These are phyloP conservation scores for Paramarasmius palmivorus DNA, from an alignment of 1,284 basidiomycete genomes.

Conservation along the genomic window DNA sequence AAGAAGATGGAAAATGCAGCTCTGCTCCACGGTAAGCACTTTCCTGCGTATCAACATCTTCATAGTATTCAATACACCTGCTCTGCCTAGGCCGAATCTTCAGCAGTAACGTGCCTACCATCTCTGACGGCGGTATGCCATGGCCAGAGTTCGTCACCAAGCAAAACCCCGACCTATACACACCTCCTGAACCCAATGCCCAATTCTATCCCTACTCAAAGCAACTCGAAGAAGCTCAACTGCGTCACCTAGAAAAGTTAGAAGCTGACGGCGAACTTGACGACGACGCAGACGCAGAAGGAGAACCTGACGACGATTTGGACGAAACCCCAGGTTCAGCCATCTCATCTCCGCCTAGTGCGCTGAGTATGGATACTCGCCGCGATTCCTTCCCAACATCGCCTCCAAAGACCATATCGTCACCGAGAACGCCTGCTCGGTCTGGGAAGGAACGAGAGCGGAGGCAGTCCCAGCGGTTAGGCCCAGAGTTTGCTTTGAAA, in stretches of 20 bases:
- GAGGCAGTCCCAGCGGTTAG: no score
- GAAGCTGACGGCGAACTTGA: neutral
- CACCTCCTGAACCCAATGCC: slow-evolving; percentile 51
- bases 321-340: neutral
- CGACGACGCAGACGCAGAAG: neutral
- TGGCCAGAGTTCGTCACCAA: slow-evolving; percentile 75
- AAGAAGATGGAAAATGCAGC: slow-evolving; percentile 86
- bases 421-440: slow-evolving; percentile 13
- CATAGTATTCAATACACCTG: slow-evolving; percentile 6
- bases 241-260: slow-evolving; percentile 5
- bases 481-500: slow-evolving; percentile 30
- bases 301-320: neutral
- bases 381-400: slow-evolving; percentile 3
- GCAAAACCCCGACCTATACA: slow-evolving; percentile 75
- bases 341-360: slow-evolving; percentile 12
- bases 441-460: no score
- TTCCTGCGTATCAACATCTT: slow-evolving; percentile 1
- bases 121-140: slow-evolving; percentile 63
- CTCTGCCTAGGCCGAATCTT: slow-evolving; percentile 74
- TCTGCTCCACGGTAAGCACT: slow-evolving; percentile 80
- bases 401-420: slow-evolving; percentile 16
- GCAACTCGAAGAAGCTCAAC: slow-evolving; percentile 11
- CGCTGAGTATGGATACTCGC: slow-evolving; percentile 7
- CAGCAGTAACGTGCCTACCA: slow-evolving; percentile 79
- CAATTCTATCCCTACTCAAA: slow-evolving; percentile 54